Evolutionary conservation across 345 rosid species (phyloP), one percentile per base, ranked within the genome.

Genomic region (Salix suchowensis): DNA sequence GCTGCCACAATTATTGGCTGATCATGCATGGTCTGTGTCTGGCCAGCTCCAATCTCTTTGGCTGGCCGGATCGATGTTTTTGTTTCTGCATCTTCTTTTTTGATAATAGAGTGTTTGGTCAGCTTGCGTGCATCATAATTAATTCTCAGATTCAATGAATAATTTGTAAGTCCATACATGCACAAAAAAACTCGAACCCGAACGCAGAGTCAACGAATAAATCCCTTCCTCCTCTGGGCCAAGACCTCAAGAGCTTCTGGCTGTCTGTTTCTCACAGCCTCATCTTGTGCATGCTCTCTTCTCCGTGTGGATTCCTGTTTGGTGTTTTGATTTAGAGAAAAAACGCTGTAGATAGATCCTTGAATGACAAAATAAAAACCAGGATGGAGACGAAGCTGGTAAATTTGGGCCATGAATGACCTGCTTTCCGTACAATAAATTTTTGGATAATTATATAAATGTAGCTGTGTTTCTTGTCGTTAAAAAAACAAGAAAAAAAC

Each of bases 171-270:
- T 30, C 4, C 4, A n/a, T n/a, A n/a, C n/a, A 30, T 30, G 32
- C 32, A 30, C 4, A 30, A 0, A 30, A 30, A 3, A 30, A 30
- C 32, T 30, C 32, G 32, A 30, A 30, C 0, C 4, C 32, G 32
- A 4, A 0, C 32, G 0, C 32, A 30, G 32, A 30, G 32, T 0
- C 0, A 30, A 3, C 0, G 32, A 3, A 30, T 30, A 30, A 30
- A 30, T 30, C 32, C 32, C 4, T 30, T 30, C 4, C 32, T 30
- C 32, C 32, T 30, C 32, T 30, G 0, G 4, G 4, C 0, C 0
- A 4, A 30, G 3, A 30, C 32, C 4, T 30, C 32, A 2, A 3
- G 32, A 30, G 32, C 32, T 30, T 30, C 14, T 12, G 6, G 64
- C 1, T 23, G 64, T 58, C 11, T 23, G 1, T 58, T 55, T 52